phyloP scores from a whole-genome alignment of 352 stramenopile genomes.

The Globisporangium cystogenes region DNA sequence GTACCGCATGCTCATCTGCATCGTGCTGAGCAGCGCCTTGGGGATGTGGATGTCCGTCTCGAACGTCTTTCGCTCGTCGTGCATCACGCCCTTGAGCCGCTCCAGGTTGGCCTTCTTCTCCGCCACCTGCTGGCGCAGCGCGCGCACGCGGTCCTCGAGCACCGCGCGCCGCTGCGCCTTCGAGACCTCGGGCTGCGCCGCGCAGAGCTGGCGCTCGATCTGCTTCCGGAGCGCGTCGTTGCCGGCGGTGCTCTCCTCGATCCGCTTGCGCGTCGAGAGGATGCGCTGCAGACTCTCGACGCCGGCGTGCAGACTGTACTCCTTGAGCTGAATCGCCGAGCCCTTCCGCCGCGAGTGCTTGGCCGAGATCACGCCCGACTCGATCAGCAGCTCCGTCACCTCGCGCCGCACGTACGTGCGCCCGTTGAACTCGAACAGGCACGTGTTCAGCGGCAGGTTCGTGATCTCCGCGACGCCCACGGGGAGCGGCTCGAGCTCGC shows the following conservation, averaged over 20 bases:
- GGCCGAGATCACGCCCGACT: conserved; percentile 53
- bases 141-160: conserved; percentile 47
- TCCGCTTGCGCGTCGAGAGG: conserved; percentile 37
- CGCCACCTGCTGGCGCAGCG: conserved; percentile 36
- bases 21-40: conserved; percentile 66
- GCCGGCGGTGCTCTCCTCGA: conserved; percentile 30
- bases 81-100: conserved; percentile 55
- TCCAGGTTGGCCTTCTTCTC: conserved; percentile 53
- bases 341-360: conserved; percentile 72
- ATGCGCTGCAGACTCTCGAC: conserved; percentile 66
- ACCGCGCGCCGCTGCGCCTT: conserved; percentile 41
- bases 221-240: conserved; percentile 47
- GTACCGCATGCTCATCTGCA: conserved; percentile 81
- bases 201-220: conserved; percentile 39
- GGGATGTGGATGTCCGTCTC: conserved; percentile 79
- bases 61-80: conserved; percentile 71
- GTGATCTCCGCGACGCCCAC: conserved; percentile 48
- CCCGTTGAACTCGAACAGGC: conserved; percentile 70
- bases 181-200: conserved; percentile 30
- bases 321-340: conserved; percentile 70
- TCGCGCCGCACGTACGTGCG: conserved; percentile 65
- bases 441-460: conserved; percentile 78
- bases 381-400: conserved; percentile 57
- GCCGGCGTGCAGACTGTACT: conserved; percentile 69
- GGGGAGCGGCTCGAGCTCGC: conserved; percentile 65